Base-by-base conservation (phyloP, 371 early-diverging fungal species). In the Mucor velutinosus region DNA sequence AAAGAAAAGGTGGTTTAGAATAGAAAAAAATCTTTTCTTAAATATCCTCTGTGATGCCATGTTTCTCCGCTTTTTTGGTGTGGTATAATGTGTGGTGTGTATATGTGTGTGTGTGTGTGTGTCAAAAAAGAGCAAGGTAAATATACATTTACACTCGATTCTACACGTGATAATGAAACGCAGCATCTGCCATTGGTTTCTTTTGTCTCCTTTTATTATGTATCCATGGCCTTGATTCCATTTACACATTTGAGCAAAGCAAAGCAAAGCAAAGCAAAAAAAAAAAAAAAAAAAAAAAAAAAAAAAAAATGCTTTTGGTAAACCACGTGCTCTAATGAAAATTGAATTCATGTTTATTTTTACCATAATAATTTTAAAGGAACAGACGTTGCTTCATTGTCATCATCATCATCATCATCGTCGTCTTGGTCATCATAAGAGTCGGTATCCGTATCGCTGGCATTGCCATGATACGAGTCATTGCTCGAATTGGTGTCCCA, bases 291-390 rank as follows among this genome's bases (percentile, higher is more conserved):
- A n/a, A n/a, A n/a, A n/a, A n/a, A n/a, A n/a, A n/a, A n/a, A n/a
- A n/a, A n/a, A 30, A 6, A 2, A 30, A 6, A 30, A 10, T 35
- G 35, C 10, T 8, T 35, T 51, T 7, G 51, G 47, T 8, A 21
- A 35, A 35, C 60, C 60, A 43, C 60, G 60, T 60, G 60, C 60
- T 39, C 60, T 43, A 60, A 60, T 60, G 41, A 41, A 43, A 41
- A 17, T n/a, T 19, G 33, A 23, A 15, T 45, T 30, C 45, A 14
- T 39, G 60, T 23, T 41, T 60, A 47, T 60, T n/a, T n/a, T n/a
- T 70, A 73, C 74, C 74, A 73, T 27, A 73, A 35, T n/a, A 73
- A 56, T 23, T 70, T 70, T 32, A 66, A 60, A 47, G 74, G 74
- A 3, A 73, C 67, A 56, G 59, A 55, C 0, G 29, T 10, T 49